Evolutionary conservation across 179 eudicot species (phyloP).

Genomic region (Nepenthes alata): DNA sequence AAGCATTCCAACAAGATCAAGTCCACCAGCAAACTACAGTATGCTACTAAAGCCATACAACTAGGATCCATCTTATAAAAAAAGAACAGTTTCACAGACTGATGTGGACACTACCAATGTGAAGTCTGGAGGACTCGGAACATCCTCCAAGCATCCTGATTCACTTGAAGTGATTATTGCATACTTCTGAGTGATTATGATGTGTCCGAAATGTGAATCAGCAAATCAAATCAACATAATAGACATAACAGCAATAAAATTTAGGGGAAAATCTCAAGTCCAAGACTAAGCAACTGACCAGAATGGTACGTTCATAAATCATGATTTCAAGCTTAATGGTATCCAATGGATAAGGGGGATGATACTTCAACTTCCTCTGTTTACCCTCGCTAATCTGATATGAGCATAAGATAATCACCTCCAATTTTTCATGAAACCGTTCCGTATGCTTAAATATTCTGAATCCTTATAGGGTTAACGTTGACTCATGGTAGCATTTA

Average conservation of each 20-base stretch:
- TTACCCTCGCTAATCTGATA: slow-evolving; percentile 63
- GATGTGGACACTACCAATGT: too few species aligned
- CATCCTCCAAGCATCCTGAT: too few species aligned
- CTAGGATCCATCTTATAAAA: too few species aligned
- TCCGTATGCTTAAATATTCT: neutral
- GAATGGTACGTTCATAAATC: slow-evolving; percentile 89
- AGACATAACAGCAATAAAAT: neutral
- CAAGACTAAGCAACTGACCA: slow-evolving; percentile 25
- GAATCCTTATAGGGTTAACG: neutral
- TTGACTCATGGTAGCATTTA: slow-evolving; percentile 75
- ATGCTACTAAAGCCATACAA: too few species aligned
- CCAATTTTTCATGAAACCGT: neutral
- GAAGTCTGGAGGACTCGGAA: too few species aligned
- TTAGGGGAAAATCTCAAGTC: neutral
- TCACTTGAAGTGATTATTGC: too few species aligned
- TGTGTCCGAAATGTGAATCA: too few species aligned
- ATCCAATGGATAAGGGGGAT: slow-evolving; percentile 73
- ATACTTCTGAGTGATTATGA: too few species aligned
- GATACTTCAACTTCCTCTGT: slow-evolving; percentile 67
- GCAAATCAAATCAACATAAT: neutral
- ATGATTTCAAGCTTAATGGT: slow-evolving; percentile 97
- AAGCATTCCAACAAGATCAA: too few species aligned
- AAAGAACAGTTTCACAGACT: too few species aligned
- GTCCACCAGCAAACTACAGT: too few species aligned
- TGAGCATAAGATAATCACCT: slow-evolving; percentile 1